Evolutionary conservation across 2,329 filamentous ascomycete genomes (phyloP).

Genomic region (Ceratocystis variospora): DNA sequence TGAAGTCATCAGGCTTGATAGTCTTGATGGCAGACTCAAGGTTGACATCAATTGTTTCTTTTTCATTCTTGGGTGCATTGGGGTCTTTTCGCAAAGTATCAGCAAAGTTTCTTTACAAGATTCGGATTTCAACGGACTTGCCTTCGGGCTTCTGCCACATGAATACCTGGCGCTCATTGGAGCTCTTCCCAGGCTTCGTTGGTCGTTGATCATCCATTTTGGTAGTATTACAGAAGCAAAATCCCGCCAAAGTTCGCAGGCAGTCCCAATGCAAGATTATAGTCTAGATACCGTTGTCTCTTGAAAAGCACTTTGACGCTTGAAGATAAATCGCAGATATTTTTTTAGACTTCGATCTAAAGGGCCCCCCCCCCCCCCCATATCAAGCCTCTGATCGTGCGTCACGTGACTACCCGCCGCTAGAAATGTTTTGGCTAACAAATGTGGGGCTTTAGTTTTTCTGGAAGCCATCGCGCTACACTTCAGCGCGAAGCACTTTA

Average conservation of each 20-base stretch:
- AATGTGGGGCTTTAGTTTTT: not conserved
- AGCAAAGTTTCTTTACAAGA: not conserved
- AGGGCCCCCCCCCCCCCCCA: not conserved
- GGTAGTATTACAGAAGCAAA: not conserved
- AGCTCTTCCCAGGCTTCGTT: not conserved
- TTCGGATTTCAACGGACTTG: not conserved
- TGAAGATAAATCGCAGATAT: too few relatives aligned
- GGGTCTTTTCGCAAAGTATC: slow-evolving; percentile 5
- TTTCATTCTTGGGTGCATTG: slow-evolving; percentile 1
- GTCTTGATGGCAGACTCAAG: slow-evolving; percentile 49
- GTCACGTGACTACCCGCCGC: not conserved
- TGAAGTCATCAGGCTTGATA: slow-evolving; percentile 55
- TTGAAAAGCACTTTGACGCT: too few relatives aligned
- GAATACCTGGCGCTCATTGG: slow-evolving; percentile 13
- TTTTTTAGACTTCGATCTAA: too few relatives aligned
- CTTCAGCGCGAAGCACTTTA: slow-evolving; percentile 17
- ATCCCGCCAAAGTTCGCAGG: not conserved
- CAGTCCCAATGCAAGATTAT: not conserved
- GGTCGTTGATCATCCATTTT: slow-evolving; percentile 13
- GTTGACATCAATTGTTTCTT: slow-evolving; percentile 23
- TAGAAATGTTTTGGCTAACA: not conserved
- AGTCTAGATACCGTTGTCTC: not conserved
- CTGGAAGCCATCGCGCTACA: not conserved
- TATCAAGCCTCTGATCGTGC: not conserved
- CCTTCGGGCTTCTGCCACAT: slow-evolving; percentile 15